Evolutionary conservation across 164 flowering plant genomes (phyloP).

Genomic region (Brasenia schreberi): DNA sequence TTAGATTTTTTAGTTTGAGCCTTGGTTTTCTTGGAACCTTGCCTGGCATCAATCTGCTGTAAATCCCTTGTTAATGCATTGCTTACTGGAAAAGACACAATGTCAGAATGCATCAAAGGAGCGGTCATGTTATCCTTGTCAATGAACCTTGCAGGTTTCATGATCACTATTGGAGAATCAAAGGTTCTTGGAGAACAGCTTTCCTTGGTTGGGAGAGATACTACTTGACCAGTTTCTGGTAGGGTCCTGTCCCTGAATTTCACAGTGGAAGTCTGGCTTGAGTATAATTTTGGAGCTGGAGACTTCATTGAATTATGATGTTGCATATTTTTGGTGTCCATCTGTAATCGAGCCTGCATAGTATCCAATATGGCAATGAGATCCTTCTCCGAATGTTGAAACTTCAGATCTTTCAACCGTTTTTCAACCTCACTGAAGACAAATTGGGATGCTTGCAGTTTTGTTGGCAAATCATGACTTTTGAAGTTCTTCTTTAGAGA

Average conservation of each 20-base stretch:
- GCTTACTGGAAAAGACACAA: conserved; percentile 12
- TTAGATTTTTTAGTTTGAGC: conserved; percentile 21
- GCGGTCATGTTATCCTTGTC: conserved; percentile 20
- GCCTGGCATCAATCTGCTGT: conserved; percentile 7
- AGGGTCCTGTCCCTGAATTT: neutral
- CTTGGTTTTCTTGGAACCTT: conserved; percentile 7
- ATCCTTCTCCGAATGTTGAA: conserved; percentile 65
- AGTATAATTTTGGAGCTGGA: conserved; percentile 13
- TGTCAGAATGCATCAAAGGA: conserved; percentile 8
- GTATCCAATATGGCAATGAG: conserved; percentile 92
- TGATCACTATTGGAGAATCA: conserved; percentile 29
- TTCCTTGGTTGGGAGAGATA: conserved; percentile 14
- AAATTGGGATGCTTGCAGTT: conserved; percentile 26
- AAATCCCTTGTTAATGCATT: neutral
- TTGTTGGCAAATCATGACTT: conserved; percentile 15
- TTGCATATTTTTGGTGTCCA: conserved; percentile 23
- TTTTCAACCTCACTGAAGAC: conserved; percentile 82
- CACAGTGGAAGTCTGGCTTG: neutral
- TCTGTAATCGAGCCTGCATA: conserved; percentile 47
- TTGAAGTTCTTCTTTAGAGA: conserved; percentile 15
- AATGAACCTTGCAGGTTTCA: conserved; percentile 34
- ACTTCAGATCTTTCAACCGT: conserved; percentile 63
- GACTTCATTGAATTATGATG: conserved; percentile 12
- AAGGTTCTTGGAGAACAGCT: conserved; percentile 16
- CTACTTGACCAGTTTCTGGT: conserved; percentile 7